Evolutionary conservation across 2,329 filamentous ascomycete species (phyloP).

Genomic region (Leptographium radiaticola): DNA sequence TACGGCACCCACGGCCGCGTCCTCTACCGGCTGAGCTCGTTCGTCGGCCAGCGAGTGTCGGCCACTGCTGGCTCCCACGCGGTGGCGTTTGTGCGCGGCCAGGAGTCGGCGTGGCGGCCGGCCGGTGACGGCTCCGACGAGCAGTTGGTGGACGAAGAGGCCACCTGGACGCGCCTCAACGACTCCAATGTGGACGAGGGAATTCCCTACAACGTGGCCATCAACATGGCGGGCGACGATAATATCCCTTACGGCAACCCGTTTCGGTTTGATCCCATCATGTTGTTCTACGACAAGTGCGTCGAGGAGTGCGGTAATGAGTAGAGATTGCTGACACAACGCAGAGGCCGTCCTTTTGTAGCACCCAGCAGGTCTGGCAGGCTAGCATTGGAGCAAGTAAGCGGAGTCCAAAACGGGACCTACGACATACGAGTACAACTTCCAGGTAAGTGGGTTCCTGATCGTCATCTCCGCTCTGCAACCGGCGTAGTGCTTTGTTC

Average conservation of each 20-base stretch:
- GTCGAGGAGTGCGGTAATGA: constrained; percentile 5
- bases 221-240: constrained; percentile 6
- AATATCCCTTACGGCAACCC: neutral
- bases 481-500: too few species aligned
- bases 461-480: too few species aligned
- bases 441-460: too few species aligned
- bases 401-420: too few species aligned
- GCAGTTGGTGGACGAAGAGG: neutral
- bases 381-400: too few species aligned
- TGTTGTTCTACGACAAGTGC: constrained; percentile 11
- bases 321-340: too few species aligned
- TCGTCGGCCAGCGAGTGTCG: constrained; percentile 7
- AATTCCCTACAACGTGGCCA: constrained; percentile 1
- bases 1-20: constrained; percentile 3
- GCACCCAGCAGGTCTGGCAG: too few species aligned
- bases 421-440: too few species aligned
- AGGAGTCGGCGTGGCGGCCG: neutral
- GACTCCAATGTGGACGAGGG: neutral
- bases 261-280: constrained; percentile 5
- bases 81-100: constrained; percentile 6
- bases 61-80: too few species aligned
- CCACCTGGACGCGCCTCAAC: constrained; percentile 4
- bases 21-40: constrained; percentile 8
- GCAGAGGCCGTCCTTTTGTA: too few species aligned
- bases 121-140: neutral